phyloP scores from a whole-genome alignment of 1,284 basidiomycete species.

The Leccinum solheimii region DNA sequence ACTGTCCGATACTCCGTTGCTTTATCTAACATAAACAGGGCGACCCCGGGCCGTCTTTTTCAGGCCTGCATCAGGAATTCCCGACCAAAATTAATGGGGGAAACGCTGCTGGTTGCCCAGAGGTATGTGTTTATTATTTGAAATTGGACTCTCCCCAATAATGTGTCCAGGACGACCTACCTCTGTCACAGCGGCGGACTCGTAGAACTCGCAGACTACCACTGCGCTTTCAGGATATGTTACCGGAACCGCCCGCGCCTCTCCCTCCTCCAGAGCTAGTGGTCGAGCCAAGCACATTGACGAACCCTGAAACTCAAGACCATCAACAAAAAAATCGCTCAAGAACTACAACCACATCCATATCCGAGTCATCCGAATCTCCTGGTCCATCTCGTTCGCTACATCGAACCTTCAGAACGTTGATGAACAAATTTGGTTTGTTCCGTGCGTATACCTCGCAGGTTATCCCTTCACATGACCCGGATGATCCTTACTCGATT shows the following conservation, averaged over 20 bases:
- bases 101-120: not conserved
- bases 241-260: not conserved
- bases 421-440: constrained; percentile 7
- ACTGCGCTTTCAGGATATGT: not conserved
- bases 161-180: not conserved
- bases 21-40: constrained; percentile 1
- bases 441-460: not conserved
- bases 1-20: not conserved
- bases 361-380: not conserved
- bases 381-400: not conserved
- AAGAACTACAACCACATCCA: not conserved
- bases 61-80: not conserved
- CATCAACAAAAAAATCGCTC: not conserved
- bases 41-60: not conserved
- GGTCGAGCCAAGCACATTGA: not conserved
- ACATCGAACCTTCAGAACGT: not conserved
- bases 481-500: not conserved
- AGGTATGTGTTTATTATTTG: not conserved
- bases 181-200: not conserved
- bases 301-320: not conserved
- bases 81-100: not conserved
- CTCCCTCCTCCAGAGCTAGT: not conserved
- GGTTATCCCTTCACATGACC: not conserved
- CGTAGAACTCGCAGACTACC: not conserved
- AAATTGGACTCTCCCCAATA: not conserved